Evolutionary conservation across 2,329 filamentous ascomycete genomes (phyloP).

Genomic region (Clathrospora elynae): DNA sequence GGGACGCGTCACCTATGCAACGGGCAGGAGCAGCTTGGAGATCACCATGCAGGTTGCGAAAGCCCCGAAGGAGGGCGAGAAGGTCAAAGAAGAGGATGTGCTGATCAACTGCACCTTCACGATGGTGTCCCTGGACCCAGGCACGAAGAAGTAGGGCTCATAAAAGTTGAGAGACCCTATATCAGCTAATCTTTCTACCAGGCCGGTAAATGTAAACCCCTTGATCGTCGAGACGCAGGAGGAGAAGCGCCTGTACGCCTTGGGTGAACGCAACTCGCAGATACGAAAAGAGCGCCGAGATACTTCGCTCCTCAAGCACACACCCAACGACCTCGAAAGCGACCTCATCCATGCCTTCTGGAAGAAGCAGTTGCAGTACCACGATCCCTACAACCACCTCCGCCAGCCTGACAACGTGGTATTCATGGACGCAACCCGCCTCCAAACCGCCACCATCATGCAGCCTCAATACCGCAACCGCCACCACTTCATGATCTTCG

Average conservation of each 20-base stretch:
- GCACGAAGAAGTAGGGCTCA: conserved; percentile 63
- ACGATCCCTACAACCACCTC: conserved; percentile 61
- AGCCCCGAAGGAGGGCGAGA: conserved; percentile 64
- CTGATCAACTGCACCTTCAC: conserved; percentile 76
- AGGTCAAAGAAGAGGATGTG: conserved; percentile 63
- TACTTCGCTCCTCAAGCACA: conserved; percentile 66
- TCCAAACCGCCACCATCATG: conserved; percentile 74
- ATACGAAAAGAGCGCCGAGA: conserved; percentile 68
- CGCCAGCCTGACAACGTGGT: conserved; percentile 63
- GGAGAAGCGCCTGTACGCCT: conserved; percentile 66
- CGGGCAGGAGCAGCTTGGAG: conserved; percentile 73
- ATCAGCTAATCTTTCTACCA: conserved; percentile 25
- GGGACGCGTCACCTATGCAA: conserved; percentile 71
- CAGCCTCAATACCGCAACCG: conserved; percentile 73
- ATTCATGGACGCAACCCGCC: conserved; percentile 66
- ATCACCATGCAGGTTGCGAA: conserved; percentile 75
- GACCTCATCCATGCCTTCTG: conserved; percentile 75
- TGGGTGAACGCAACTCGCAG: conserved; percentile 69
- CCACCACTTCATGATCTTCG: conserved; percentile 80
- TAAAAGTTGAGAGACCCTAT: neutral
- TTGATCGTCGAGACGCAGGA: conserved; percentile 66
- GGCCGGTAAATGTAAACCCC: conserved; percentile 66
- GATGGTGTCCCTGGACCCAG: conserved; percentile 75
- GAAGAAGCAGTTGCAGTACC: conserved; percentile 69
- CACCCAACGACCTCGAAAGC: conserved; percentile 72